These are phyloP conservation scores for Mortierella sp. DNA, from an alignment of 371 early-diverging fungal genomes.

Conservation along the genomic window DNA sequence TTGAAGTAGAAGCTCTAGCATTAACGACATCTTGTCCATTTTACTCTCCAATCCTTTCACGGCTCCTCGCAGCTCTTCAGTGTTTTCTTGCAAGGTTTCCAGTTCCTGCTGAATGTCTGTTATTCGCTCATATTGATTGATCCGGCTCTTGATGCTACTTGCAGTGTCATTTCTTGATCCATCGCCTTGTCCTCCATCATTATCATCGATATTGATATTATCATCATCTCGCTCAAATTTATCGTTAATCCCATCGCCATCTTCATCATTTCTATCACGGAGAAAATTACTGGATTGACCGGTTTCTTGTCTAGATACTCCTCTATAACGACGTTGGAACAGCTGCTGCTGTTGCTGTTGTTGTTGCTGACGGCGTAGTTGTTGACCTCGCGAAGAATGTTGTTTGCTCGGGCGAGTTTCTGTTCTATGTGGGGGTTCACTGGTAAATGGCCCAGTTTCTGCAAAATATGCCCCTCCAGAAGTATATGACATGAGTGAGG, in stretches of 20 bases:
- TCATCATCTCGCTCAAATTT: constrained; percentile 17
- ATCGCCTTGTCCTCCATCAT: background rate
- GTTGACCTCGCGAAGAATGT: background rate
- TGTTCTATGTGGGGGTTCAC: background rate
- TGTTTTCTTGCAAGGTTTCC: constrained; percentile 2
- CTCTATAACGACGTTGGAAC: background rate
- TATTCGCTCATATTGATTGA: constrained; percentile 6
- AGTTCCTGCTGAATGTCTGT: constrained; percentile 13
- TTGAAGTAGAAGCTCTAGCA: constrained; percentile 18
- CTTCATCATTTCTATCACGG: constrained; percentile 5
- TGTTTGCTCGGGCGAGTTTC: background rate
- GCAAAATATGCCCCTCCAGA: constrained; percentile 1
- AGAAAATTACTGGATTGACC: constrained; percentile 4
- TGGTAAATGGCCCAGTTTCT: background rate
- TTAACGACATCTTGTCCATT: constrained; percentile 14
- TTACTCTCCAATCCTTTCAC: constrained; percentile 18
- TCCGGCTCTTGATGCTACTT: background rate
- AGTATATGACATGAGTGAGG: background rate
- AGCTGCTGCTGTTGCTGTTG: background rate
- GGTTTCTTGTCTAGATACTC: background rate
- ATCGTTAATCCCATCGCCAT: constrained; percentile 16
- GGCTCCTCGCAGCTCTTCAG: constrained; percentile 10
- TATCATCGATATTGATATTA: background rate
- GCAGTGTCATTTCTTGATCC: background rate
- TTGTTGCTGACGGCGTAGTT: background rate